Evolutionary conservation across 192 early-diverging fungal species (phyloP).

Genomic region (Podila verticillata): DNA sequence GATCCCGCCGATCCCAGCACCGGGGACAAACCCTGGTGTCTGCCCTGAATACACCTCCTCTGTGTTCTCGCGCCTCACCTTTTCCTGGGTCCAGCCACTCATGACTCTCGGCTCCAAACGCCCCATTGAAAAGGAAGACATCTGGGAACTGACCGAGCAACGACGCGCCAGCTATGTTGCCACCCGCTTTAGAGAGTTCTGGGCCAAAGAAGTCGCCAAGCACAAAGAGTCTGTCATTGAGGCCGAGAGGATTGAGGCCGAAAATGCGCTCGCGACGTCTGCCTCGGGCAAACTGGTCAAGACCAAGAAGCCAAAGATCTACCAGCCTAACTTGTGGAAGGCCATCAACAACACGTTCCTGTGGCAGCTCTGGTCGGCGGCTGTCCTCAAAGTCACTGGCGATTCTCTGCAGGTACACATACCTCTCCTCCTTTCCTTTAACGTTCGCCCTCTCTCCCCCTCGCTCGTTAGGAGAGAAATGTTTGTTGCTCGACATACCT

Average conservation of each 20-base stretch:
- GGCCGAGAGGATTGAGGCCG: slow-evolving; percentile 5
- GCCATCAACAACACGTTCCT: slow-evolving; percentile 55
- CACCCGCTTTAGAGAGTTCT: slow-evolving; percentile 33
- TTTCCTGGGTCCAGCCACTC: slow-evolving; percentile 70
- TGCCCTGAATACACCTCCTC: slow-evolving; percentile 66
- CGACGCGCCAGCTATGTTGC: slow-evolving; percentile 39
- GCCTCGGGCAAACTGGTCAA: background rate
- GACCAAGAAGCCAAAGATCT: slow-evolving; percentile 19
- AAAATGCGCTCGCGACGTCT: background rate
- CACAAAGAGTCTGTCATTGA: background rate
- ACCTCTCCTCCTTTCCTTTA: background rate
- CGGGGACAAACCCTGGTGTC: slow-evolving; percentile 28
- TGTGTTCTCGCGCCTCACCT: slow-evolving; percentile 65
- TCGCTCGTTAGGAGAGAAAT: background rate
- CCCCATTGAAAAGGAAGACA: slow-evolving; percentile 69
- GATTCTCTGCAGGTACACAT: slow-evolving; percentile 46
- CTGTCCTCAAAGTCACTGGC: slow-evolving; percentile 40
- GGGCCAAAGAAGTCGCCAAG: slow-evolving; percentile 41
- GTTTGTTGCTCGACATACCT: background rate
- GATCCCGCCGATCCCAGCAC: slow-evolving; percentile 31
- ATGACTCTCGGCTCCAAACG: slow-evolving; percentile 74
- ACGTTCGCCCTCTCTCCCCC: background rate
- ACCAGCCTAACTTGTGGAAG: slow-evolving; percentile 45
- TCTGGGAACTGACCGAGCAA: slow-evolving; percentile 57
- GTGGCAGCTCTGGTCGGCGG: slow-evolving; percentile 52